Conservation (phyloP, 768 basidiomycete genomes). For the Rhizopogon vesiculosus region DNA sequence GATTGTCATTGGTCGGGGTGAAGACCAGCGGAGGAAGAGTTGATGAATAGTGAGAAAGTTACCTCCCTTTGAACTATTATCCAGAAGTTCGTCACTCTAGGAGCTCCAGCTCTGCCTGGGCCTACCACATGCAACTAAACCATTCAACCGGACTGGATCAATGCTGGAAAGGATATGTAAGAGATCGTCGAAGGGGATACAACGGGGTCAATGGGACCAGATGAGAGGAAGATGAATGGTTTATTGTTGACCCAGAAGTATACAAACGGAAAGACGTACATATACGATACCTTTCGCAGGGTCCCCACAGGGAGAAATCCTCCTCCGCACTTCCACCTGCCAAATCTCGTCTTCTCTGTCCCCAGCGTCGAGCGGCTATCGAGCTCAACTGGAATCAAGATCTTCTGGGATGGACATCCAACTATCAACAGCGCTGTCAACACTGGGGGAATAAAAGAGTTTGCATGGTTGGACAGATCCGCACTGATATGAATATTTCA, state of each 20-base stretch:
- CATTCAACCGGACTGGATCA: constrained; percentile 24
- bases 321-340: constrained; percentile 65
- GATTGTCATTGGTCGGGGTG: no score
- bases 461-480: no score
- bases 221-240: constrained; percentile 56
- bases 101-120: constrained; percentile 22
- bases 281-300: constrained; percentile 52
- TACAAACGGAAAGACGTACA: constrained; percentile 34
- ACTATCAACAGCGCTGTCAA: no score
- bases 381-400: no score
- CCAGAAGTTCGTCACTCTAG: constrained; percentile 15
- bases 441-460: no score
- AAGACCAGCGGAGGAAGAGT: constrained; percentile 15
- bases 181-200: constrained; percentile 10
- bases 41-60: constrained; percentile 19
- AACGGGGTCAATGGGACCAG: constrained; percentile 33
- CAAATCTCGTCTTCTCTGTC: constrained; percentile 42
- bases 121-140: constrained; percentile 21
- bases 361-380: constrained; percentile 17
- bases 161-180: constrained; percentile 12
- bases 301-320: constrained; percentile 43
- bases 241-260: constrained; percentile 38
- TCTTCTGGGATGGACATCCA: no score
- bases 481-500: no score
- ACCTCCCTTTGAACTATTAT: constrained; percentile 12